Percentiles rank a stretch among this genome's conserved stretches.
Conservation (phyloP, 495 filamentous ascomycete genomes). For the Penicillium antarcticum region DNA sequence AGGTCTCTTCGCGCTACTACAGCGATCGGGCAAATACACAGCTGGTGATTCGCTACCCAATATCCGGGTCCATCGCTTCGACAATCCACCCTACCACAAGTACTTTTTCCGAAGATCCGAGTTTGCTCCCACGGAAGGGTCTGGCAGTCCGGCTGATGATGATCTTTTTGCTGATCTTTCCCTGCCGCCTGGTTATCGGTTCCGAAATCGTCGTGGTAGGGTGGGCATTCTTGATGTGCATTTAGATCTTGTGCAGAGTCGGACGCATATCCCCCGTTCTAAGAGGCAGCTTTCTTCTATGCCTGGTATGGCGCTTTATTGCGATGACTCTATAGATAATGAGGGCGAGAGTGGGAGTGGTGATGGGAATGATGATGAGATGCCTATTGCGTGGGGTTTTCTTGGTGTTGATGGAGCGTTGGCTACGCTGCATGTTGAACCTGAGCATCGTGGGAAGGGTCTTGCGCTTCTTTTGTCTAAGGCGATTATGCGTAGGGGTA, state of each 20-base stretch:
- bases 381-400: conserved; percentile 44
- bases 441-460: conserved; percentile 43
- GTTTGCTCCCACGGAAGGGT: conserved; percentile 8
- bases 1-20: conserved; percentile 24
- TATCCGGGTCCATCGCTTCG: conserved; percentile 32
- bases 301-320: conserved; percentile 35
- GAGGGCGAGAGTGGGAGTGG: background rate
- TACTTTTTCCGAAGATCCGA: conserved; percentile 24
- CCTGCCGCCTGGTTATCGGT: conserved; percentile 32
- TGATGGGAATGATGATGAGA: conserved; percentile 17
- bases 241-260: conserved; percentile 34
- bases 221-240: conserved; percentile 24
- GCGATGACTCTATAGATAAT: background rate
- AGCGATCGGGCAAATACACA: conserved; percentile 10
- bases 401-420: conserved; percentile 45
- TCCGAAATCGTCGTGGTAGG: conserved; percentile 19
- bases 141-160: background rate
- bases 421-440: conserved; percentile 48
- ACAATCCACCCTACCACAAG: conserved; percentile 33
- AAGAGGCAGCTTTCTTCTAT: conserved; percentile 26
- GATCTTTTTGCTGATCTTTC: conserved; percentile 1
- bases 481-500: conserved; percentile 32
- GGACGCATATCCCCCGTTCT: conserved; percentile 38
- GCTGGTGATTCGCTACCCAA: conserved; percentile 9
- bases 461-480: conserved; percentile 37